These are phyloP conservation scores for Hyaloscypha bicolor DNA, from an alignment of 495 filamentous ascomycete genomes.

Conservation along the genomic window DNA sequence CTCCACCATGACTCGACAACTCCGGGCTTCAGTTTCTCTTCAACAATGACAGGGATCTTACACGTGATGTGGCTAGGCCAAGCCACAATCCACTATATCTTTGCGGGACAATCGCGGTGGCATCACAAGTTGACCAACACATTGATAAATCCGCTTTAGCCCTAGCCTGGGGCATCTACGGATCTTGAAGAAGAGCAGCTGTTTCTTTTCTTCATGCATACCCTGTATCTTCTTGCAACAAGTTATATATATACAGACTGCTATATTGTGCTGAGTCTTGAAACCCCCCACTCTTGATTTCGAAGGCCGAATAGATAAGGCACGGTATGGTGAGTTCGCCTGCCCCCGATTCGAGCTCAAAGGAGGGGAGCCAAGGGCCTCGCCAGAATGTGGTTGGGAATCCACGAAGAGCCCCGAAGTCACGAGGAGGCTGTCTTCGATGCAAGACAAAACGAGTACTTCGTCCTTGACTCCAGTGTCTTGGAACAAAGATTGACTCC, in stretches of 20 bases:
- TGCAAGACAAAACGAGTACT: slow-evolving; percentile 56
- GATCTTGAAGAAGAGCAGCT: background rate
- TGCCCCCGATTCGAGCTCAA: background rate
- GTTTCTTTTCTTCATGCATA: background rate
- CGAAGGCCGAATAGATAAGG: background rate
- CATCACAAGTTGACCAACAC: background rate
- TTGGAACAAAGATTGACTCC: slow-evolving; percentile 3
- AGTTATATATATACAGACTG: background rate
- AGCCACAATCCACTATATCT: background rate
- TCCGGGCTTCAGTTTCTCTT: too few species aligned
- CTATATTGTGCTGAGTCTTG: background rate
- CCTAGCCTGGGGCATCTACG: background rate
- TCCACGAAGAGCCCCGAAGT: slow-evolving; percentile 31
- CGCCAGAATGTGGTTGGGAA: slow-evolving; percentile 1
- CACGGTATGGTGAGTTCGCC: background rate
- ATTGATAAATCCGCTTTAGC: background rate
- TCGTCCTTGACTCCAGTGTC: slow-evolving; percentile 7
- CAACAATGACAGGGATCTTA: background rate
- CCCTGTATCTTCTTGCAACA: too few species aligned
- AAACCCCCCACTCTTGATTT: background rate
- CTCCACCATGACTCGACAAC: too few species aligned
- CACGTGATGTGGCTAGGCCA: background rate
- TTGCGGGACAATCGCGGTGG: background rate
- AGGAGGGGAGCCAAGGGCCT: background rate
- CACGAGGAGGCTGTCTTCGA: slow-evolving; percentile 31